Conservation (phyloP, 1,284 basidiomycete species). For the Cutaneotrichosporon sp. region DNA sequence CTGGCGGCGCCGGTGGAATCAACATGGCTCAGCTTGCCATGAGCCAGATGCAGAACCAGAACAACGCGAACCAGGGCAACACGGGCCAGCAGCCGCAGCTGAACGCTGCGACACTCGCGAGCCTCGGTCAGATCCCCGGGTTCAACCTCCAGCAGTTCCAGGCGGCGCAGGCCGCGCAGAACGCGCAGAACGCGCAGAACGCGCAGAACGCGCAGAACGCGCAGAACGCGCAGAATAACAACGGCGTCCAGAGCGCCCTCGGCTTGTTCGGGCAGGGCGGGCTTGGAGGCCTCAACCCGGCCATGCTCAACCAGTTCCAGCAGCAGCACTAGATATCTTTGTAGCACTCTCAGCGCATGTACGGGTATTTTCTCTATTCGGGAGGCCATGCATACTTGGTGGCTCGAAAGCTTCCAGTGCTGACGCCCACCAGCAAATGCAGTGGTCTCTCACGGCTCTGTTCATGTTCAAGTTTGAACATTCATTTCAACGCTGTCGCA, state of each 20-base stretch:
- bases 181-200: not conserved
- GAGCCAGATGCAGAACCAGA: slow-evolving; percentile 3
- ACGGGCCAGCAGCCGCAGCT: not conserved
- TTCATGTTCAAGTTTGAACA: too few species aligned
- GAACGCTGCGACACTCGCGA: not conserved
- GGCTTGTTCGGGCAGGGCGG: slow-evolving; percentile 14
- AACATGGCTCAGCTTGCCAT: slow-evolving; percentile 8
- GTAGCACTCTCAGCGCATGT: slow-evolving; percentile 1
- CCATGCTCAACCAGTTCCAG: slow-evolving; percentile 19
- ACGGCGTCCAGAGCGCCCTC: slow-evolving; percentile 11
- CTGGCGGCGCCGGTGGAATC: not conserved
- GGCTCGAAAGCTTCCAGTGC: too few species aligned
- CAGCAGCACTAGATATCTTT: slow-evolving; percentile 12
- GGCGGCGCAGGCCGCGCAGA: slow-evolving; percentile 8
- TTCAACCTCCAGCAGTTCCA: slow-evolving; percentile 22
- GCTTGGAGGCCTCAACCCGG: slow-evolving; percentile 4
- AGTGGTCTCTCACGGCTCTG: too few species aligned
- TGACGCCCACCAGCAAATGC: too few species aligned
- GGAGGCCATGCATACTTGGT: too few species aligned
- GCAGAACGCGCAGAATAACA: not conserved
- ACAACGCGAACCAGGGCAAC: not conserved
- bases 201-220: not conserved
- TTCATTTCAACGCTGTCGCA: too few species aligned
- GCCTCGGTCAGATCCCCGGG: not conserved
- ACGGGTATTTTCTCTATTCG: not conserved